Evolutionary conservation across 2,329 filamentous ascomycete species (phyloP), one percentile per base, ranked within the genome.

Genomic region (Arthrobotrys iridis): DNA sequence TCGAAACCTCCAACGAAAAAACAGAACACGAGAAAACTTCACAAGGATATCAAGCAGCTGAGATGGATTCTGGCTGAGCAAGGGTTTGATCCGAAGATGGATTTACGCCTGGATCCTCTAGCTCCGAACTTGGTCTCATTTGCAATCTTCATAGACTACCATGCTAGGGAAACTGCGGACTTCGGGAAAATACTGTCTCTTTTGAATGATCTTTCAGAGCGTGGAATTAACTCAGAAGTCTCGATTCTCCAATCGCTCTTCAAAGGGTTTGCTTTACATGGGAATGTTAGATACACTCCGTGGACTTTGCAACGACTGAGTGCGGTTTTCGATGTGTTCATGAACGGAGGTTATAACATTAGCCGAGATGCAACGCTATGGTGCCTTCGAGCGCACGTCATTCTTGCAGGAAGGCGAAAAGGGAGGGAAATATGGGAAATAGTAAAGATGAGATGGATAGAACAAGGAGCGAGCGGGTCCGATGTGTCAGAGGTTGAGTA

Each of bases 241-340:
- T 87, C 90, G 68, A 87, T 96, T 22, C 97, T 94, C 79, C 84
- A 95, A 37, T 86, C 90, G 5, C 84, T 98, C 2, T 91, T 98
- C 83, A 90, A 92, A 79, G 93, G 91, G 0, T 99, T 98, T 80
- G 85, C 86, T 30, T 82, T 84, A 1, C 90, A 97, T 80, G 94
- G 93, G 8, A 89, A 88, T 24, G 83, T 84, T 22, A 84, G 77
- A 0, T 82, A 89, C 77, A 89, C 89, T 0, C 85, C 88, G 10
- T 99, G 95, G 94, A 92, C 88, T 26, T 83, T 85, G 28, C 82
- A 86, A 77, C 86, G 88, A n/a, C 86, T 98, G 1, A 86, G 90
- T 45, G 85, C 84, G 43, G 87, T 93, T 8, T 91, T 91, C 85
- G 81, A 84, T 6, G 87, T 90, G 0, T 88, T 93, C 77, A 83